Evolutionary conservation across 371 early-diverging fungal genomes (phyloP).

Genomic region (Mucor piriformis): DNA sequence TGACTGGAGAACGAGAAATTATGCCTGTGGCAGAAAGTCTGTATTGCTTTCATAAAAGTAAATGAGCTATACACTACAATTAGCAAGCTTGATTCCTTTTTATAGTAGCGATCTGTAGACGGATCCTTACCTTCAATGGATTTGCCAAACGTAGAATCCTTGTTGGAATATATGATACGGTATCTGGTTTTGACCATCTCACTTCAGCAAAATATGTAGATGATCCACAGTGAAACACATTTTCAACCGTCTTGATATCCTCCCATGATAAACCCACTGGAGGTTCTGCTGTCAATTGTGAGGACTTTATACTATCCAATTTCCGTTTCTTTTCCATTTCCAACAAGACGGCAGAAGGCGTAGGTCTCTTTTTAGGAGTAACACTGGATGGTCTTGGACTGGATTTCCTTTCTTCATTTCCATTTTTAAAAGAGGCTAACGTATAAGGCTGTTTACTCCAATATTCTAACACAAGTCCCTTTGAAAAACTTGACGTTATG

Average conservation of each 20-base stretch:
- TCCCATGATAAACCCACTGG: conserved; percentile 17
- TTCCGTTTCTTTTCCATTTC: not conserved
- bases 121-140: conserved; percentile 12
- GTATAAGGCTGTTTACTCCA: conserved; percentile 17
- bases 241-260: conserved; percentile 17
- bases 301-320: not conserved
- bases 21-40: not conserved
- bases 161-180: conserved; percentile 20
- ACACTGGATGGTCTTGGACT: not conserved
- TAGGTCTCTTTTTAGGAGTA: not conserved
- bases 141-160: conserved; percentile 11
- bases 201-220: conserved; percentile 23
- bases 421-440: not conserved
- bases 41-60: conserved; percentile 11
- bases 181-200: conserved; percentile 6
- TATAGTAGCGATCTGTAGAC: not conserved
- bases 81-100: not conserved
- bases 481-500: conserved; percentile 5
- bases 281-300: conserved; percentile 15
- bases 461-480: conserved; percentile 8
- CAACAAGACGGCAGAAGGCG: not conserved
- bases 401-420: not conserved
- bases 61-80: conserved; percentile 9
- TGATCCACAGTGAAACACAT: conserved; percentile 11
- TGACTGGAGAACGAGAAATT: not conserved